phyloP scores from a whole-genome alignment of 2,329 filamentous ascomycete species.

The Fusarium pininemorale region DNA sequence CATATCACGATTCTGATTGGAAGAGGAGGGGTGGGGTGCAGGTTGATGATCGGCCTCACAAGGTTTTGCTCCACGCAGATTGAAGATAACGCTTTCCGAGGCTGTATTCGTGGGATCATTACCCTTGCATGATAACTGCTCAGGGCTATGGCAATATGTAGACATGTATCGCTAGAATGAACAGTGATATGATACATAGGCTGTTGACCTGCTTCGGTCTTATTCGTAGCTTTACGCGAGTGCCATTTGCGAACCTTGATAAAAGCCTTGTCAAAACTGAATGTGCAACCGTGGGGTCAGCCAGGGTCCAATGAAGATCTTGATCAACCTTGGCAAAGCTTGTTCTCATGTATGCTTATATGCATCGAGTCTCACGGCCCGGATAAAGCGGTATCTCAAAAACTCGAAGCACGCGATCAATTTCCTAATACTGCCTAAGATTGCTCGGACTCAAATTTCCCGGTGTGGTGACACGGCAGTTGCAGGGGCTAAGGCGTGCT shows the following conservation, averaged over 20 bases:
- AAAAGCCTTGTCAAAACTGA: background rate
- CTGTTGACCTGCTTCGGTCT: background rate
- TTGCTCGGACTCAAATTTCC: background rate
- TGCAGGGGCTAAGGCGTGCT: background rate
- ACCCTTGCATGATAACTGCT: background rate
- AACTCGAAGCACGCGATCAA: background rate
- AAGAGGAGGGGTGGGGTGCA: slow-evolving; percentile 78
- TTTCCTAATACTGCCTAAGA: background rate
- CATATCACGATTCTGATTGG: slow-evolving; percentile 79
- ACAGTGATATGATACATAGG: background rate
- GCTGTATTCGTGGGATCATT: background rate
- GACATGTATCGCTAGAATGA: background rate
- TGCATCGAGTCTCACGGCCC: background rate
- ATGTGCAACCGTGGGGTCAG: background rate
- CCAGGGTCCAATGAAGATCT: background rate
- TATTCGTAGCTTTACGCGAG: background rate
- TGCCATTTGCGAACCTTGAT: too few relatives aligned
- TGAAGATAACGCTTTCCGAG: background rate
- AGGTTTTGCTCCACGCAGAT: slow-evolving; percentile 11
- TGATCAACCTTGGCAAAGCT: background rate
- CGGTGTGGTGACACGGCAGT: background rate
- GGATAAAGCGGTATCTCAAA: background rate
- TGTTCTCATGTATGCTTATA: background rate
- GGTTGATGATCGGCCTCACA: slow-evolving; percentile 14
- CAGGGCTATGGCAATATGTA: too few relatives aligned